Evolutionary conservation across 225 moss, liverwort and hornwort species (phyloP).

Genomic region (Antitrichia curtipendula): DNA sequence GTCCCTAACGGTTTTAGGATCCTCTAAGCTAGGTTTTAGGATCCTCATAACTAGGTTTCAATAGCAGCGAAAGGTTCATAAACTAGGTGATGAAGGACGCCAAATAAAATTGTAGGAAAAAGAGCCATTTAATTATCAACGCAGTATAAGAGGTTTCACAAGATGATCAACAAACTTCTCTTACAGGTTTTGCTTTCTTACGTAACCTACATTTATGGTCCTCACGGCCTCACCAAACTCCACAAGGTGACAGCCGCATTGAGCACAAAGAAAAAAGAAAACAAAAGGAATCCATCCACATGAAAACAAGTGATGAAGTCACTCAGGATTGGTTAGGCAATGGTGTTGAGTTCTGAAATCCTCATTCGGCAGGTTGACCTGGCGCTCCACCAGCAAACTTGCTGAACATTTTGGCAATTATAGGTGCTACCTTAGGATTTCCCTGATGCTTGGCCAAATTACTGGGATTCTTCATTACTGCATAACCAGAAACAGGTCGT

Average conservation of each 20-base stretch:
- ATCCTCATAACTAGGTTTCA: background rate
- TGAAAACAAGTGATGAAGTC: background rate
- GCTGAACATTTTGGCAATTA: conserved; percentile 85
- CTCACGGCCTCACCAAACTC: background rate
- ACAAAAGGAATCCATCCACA: background rate
- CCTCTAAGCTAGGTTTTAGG: background rate
- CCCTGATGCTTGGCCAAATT: conserved; percentile 86
- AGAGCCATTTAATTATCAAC: background rate
- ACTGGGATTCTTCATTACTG: conserved; percentile 94
- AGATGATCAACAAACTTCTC: background rate
- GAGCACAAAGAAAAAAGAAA: background rate
- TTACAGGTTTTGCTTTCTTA: background rate
- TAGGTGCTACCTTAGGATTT: conserved; percentile 83
- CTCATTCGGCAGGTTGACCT: conserved; percentile 12
- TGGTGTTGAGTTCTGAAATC: background rate
- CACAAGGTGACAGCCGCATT: background rate
- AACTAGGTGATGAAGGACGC: background rate
- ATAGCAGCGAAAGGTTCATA: background rate
- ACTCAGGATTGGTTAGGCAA: background rate
- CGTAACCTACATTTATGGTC: background rate
- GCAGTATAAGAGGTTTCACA: background rate
- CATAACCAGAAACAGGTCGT: background rate
- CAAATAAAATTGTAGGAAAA: background rate
- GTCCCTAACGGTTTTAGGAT: too few species aligned
- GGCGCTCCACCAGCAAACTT: conserved; percentile 63